A percentile compares a stretch with the other conserved stretches of the same genome.
phyloP scores from a whole-genome alignment of 768 basidiomycete genomes.

The Boletus rubropictus region DNA sequence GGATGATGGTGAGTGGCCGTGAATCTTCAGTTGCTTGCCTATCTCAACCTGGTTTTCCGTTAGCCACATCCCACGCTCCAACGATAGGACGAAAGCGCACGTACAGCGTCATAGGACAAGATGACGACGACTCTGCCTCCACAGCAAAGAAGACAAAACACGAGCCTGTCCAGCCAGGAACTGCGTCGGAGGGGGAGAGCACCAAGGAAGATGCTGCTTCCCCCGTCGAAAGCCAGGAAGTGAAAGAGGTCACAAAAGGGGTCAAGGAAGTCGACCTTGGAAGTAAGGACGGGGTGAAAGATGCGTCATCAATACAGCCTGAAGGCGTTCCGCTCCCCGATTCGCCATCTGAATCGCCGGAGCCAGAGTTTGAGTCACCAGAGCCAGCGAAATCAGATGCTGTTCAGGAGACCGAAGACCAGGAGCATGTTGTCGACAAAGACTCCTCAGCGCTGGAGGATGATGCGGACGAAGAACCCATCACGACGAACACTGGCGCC shows the following conservation, averaged over 20 bases:
- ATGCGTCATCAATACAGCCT: constrained; percentile 16
- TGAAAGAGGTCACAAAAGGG: constrained; percentile 67
- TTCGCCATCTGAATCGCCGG: constrained; percentile 29
- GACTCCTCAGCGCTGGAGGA: constrained; percentile 20
- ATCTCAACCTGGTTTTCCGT: constrained; percentile 2
- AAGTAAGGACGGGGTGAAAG: constrained; percentile 26
- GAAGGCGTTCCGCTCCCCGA: constrained; percentile 36
- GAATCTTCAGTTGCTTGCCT: constrained; percentile 6
- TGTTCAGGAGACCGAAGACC: constrained; percentile 7
- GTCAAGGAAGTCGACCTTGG: constrained; percentile 65
- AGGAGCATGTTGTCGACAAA: constrained; percentile 11
- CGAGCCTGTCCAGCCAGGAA: constrained; percentile 23
- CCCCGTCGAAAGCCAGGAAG: constrained; percentile 38
- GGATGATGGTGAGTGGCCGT: constrained; percentile 57
- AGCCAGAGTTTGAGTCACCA: constrained; percentile 8
- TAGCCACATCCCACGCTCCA: constrained; percentile 74
- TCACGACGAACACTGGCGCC: background rate
- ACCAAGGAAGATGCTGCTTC: constrained; percentile 6
- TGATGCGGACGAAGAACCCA: constrained; percentile 2
- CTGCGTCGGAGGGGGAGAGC: constrained; percentile 16
- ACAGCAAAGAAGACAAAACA: constrained; percentile 32
- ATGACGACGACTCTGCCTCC: constrained; percentile 30
- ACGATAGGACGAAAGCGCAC: constrained; percentile 63
- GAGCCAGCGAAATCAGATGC: constrained; percentile 2
- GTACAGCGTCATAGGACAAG: constrained; percentile 42